phyloP scores from a whole-genome alignment of 1,284 basidiomycete genomes.

The Puccinia hordei region DNA sequence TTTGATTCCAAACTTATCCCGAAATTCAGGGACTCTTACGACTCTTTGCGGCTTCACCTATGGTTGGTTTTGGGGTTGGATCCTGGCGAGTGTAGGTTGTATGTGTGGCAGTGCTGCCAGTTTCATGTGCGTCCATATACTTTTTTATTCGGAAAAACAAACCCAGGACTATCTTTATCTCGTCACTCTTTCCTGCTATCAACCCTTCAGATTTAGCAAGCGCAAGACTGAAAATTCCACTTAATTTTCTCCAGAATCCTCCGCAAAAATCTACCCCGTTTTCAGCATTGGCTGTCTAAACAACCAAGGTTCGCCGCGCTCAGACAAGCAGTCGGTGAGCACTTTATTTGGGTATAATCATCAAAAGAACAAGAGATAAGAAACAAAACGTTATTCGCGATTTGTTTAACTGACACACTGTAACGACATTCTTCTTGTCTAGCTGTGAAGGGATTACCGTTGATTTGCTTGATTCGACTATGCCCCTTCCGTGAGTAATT shows the following conservation, averaged over 20 bases:
- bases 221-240: neutral
- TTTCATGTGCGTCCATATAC: conserved; percentile 44
- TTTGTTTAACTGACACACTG: neutral
- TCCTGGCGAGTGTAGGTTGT: conserved; percentile 39
- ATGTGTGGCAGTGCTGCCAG: conserved; percentile 41
- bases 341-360: neutral
- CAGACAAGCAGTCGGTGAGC: conserved; percentile 47
- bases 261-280: conserved; percentile 30
- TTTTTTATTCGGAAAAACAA: neutral
- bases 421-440: neutral
- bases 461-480: conserved; percentile 48
- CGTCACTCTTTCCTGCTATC: neutral
- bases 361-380: neutral
- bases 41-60: conserved; percentile 51
- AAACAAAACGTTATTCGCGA: neutral
- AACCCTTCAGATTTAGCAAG: neutral
- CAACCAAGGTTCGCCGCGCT: conserved; percentile 42
- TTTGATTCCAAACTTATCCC: neutral
- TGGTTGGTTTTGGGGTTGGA: conserved; percentile 48
- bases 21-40: conserved; percentile 26
- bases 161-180: neutral
- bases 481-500: conserved; percentile 46
- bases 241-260: neutral
- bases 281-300: conserved; percentile 45
- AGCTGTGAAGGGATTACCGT: conserved; percentile 45